Base-by-base conservation (phyloP, 2,329 filamentous ascomycete genomes). In the Talaromyces verruculosus region DNA sequence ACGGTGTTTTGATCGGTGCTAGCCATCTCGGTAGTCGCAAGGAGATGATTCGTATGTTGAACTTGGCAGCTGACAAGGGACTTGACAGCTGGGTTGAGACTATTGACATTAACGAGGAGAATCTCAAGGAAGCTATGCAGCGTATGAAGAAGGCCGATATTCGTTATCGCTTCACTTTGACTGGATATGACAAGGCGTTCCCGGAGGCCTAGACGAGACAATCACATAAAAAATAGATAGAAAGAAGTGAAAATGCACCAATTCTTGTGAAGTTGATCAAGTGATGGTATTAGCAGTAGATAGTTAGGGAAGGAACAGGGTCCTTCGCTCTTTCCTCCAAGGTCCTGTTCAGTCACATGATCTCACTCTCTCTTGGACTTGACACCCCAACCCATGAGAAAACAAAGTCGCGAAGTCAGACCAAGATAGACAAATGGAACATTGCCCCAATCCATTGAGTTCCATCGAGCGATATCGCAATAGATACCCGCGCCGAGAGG, bases 41-140 rank as follows among this genome's bases (percentile, higher is more conserved):
- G 57, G 90, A 93, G 83, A 88, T 88, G 77, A 77, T 91, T 63
- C 84, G 85, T 69, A 92, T 93, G 90, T 77, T 92, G 74, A 80
- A 90, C 78, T 79, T 92, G 66, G 89, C 89, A 11, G 89, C 86
- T 4, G 86, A 91, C 69, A 89, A 89, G 82, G 85, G 85, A 3
- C 82, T 92, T 71, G 84, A 87, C 77, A 86, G 88, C 10, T 91
- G 89, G 88, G 84, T 89, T 25, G 81, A 88, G 75, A 85, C 89
- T 72, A 86, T 96, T 57, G 86, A 89, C 61, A 91, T 97, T 74
- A 88, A 85, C 68, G 89, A 87, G 73, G 83, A 87, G 69, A 89
- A 87, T 0, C 88, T 89, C 73, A 88, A 88, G 76, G 84, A 92
- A 79, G 90, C 87, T 0, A 85, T 92, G 19, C 84, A 88, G 75